phyloP scores from a whole-genome alignment of 148 eudicot species.

The Spergularia marina region DNA sequence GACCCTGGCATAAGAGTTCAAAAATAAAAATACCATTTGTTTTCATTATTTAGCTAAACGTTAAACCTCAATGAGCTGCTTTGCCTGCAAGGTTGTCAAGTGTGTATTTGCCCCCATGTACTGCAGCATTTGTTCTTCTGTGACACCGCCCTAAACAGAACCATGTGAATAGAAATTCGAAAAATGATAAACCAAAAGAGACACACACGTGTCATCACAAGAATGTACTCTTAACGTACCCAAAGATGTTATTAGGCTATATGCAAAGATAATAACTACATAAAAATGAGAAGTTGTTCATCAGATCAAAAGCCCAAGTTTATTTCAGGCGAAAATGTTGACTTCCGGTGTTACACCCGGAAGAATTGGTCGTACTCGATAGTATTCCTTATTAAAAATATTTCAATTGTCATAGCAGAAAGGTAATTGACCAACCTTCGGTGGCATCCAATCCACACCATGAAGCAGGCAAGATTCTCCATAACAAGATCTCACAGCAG shows the following conservation, averaged over 20 bases:
- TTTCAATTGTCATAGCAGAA: not conserved
- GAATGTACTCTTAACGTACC: not conserved
- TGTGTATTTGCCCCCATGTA: constrained; percentile 87
- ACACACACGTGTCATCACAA: not conserved
- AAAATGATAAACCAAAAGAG: not conserved
- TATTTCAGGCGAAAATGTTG: not conserved
- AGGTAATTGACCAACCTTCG: constrained; percentile 55
- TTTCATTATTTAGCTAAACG: constrained; percentile 3
- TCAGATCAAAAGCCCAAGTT: not conserved
- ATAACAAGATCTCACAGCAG: constrained; percentile 94
- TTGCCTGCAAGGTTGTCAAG: constrained; percentile 72
- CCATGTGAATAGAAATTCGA: not conserved
- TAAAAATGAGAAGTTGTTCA: not conserved
- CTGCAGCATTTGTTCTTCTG: constrained; percentile 95
- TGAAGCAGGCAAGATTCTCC: constrained; percentile 95
- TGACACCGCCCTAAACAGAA: constrained; percentile 74
- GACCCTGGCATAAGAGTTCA: not conserved
- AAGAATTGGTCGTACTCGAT: not conserved
- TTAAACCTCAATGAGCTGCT: constrained; percentile 79
- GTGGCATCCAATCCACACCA: constrained; percentile 99
- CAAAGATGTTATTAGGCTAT: not conserved
- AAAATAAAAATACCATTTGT: not conserved
- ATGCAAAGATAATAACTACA: constrained; percentile 4
- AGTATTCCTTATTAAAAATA: too few species aligned
- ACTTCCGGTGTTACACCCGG: not conserved